Evolutionary conservation across 768 basidiomycete species (phyloP), one percentile per base, ranked within the genome.

Genomic region (Galerina sulciceps): DNA sequence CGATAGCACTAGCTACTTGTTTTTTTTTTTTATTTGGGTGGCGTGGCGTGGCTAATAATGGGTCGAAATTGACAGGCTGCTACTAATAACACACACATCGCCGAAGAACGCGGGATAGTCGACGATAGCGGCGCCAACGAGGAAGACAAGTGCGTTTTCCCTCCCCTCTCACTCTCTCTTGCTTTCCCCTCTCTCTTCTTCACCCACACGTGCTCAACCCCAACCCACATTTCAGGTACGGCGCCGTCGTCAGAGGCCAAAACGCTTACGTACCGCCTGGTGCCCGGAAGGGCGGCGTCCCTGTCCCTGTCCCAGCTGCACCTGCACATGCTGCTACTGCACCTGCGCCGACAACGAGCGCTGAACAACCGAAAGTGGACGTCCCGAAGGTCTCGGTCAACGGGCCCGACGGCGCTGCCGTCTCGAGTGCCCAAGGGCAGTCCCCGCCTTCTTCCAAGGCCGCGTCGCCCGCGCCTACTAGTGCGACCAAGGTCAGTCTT

Each of bases 211-310:
- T 31, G 26, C 26, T 8, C 26, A 31, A 31, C 26, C 26, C 26
- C 49, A 34, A 50, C 49, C 4, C 42, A 4, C 41, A 4, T 48
- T 53, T 41, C 69, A 97, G 95, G 74, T 99, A 94, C 70, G 91
- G 92, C 56, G 95, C 94, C 23, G 97, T 99, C 31, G 88, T 91
- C 49, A 90, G 97, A 56, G 83, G 88, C 34, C 81, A 89, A 15
- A 91, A 90, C 67, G 96, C 96, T 22, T 99, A 99, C 71, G 85
- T 99, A 38, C 97, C 97, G 45, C 96, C 96, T 2, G 93, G 89
- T 59, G 94, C 95, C 37, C 85, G 96, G 57, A 86, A 70, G 38
- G 74, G 70, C 50, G 71, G 60, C 13, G 38, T 53, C 18, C 50
- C 53, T 57, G 62, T 70, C 57, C 66, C 68, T 22, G 20, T 18